Evolutionary conservation across 2,329 filamentous ascomycete species (phyloP).

Genomic region (Trichoderma koningiopsis): DNA sequence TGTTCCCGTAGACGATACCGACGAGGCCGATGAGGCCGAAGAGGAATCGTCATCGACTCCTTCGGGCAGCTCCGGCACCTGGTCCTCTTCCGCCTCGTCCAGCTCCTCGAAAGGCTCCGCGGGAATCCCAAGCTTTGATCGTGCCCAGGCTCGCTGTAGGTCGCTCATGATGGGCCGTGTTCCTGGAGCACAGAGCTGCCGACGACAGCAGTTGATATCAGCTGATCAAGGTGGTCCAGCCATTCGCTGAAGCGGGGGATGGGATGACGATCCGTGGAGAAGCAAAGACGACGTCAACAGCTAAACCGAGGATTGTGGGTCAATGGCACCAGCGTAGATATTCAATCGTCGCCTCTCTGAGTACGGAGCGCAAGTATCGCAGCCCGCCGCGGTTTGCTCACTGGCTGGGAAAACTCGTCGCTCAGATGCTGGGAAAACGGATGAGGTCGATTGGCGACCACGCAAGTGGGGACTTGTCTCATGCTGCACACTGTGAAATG

Average conservation of each 20-base stretch:
- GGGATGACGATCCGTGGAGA: slow-evolving; percentile 4
- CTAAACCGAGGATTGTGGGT: neutral
- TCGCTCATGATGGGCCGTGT: slow-evolving; percentile 67
- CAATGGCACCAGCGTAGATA: neutral
- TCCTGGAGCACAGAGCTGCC: slow-evolving; percentile 4
- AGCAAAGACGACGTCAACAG: neutral
- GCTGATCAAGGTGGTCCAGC: slow-evolving; percentile 16
- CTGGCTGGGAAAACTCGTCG: neutral
- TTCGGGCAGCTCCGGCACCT: slow-evolving; percentile 50
- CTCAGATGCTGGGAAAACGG: slow-evolving; percentile 5
- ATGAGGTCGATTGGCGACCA: neutral
- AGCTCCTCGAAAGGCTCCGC: slow-evolving; percentile 53
- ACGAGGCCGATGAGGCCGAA: slow-evolving; percentile 89
- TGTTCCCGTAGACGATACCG: slow-evolving; percentile 89
- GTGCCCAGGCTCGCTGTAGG: slow-evolving; percentile 76
- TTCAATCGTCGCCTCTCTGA: neutral
- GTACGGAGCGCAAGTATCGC: neutral
- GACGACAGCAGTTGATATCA: slow-evolving; percentile 8
- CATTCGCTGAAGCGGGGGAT: slow-evolving; percentile 25
- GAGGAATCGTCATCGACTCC: slow-evolving; percentile 65
- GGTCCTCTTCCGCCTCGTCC: slow-evolving; percentile 53
- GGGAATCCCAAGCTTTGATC: slow-evolving; percentile 67
- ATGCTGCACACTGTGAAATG: neutral
- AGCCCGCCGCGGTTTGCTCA: neutral
- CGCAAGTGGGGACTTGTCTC: neutral